Base-by-base conservation (phyloP, 2,329 filamentous ascomycete genomes). In the Pestalotiopsis sp. region DNA sequence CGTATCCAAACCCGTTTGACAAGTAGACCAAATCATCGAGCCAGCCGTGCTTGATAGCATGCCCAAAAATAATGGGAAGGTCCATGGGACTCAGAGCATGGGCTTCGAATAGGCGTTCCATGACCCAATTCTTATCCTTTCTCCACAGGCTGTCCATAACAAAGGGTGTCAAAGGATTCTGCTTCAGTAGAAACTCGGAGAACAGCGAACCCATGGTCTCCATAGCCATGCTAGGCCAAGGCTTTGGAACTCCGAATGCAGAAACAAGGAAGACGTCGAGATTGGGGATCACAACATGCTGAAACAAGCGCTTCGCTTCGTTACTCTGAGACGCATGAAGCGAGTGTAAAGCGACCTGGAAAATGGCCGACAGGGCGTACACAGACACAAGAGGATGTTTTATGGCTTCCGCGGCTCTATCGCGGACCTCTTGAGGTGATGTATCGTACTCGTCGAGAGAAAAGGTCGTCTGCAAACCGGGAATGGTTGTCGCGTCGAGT, bases 101-200 rank as follows among this genome's bases (percentile, higher is more conserved):
- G 9, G 88, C 87, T 68, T 94, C 91, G 56, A 95, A 89, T 40
- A 99, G 88, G 68, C 92, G 89, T 71, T 91, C 88, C 10, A 91
- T 91, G 17, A 98, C 92, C 92, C 94, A 98, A 22, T 91, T 87
- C 72, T 91, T 92, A 76, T 98, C 94, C 76, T 96, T 94, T 72
- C 92, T 91, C 94, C 95, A 98, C 5, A 97, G 82, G 68, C 94
- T 94, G 76, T 97, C 91, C 67, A 99, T 87, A 14, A 97, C 95
- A 70, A 98, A 97, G 71, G 94, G 91, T 77, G 93, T 92, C 66
- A 94, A 89, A 4, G 90, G 86, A 11, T 94, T 89, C 67, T 90
- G 88, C 78, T 94, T 94, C 75, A 90, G 87, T 35, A 98, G 84
- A 76, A 97, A 98, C 11, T 92, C 92, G 64, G 93, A 90, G 73